A percentile compares a stretch with the other conserved stretches of the same genome.
phyloP scores from a whole-genome alignment of 805 yeast genomes.

The Candida quercuum region DNA sequence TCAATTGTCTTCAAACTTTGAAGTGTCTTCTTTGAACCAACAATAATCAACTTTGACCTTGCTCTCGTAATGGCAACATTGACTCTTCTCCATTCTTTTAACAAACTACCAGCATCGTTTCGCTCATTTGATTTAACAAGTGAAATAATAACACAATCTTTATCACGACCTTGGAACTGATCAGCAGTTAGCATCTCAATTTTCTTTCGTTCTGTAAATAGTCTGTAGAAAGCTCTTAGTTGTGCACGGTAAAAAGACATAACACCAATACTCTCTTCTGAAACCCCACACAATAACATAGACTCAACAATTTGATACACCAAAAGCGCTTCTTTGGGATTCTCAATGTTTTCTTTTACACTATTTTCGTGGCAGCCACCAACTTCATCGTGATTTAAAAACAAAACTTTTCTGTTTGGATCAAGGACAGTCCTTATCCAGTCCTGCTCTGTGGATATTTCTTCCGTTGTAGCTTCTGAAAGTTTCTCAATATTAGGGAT shows the following conservation, averaged over 20 bases:
- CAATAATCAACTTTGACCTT: conserved; percentile 69
- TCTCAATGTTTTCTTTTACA: conserved; percentile 65
- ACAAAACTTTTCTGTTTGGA: conserved; percentile 58
- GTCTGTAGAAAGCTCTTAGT: conserved; percentile 39
- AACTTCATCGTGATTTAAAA: conserved; percentile 71
- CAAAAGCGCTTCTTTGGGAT: conserved; percentile 65
- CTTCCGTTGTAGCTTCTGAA: conserved; percentile 2
- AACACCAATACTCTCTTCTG: conserved; percentile 62
- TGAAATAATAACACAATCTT: conserved; percentile 85
- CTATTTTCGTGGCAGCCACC: conserved; percentile 48
- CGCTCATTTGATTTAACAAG: conserved; percentile 76
- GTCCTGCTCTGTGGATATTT: conserved; percentile 4
- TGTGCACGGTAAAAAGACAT: conserved; percentile 90
- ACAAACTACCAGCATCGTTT: conserved; percentile 64
- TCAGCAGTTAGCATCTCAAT: conserved; percentile 91
- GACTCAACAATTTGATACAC: conserved; percentile 58
- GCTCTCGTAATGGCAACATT: conserved; percentile 96
- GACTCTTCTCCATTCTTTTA: conserved; percentile 85
- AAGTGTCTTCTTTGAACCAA: conserved; percentile 73
- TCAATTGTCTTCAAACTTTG: conserved; percentile 44
- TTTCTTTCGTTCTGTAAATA: conserved; percentile 28
- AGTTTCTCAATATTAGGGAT: conserved; percentile 35
- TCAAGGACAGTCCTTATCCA: conserved; percentile 61
- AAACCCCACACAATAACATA: conserved; percentile 55
- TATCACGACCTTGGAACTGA: conserved; percentile 93